Conservation (phyloP, 2,329 filamentous ascomycete genomes). For the Lasiodiplodia theobromae region DNA sequence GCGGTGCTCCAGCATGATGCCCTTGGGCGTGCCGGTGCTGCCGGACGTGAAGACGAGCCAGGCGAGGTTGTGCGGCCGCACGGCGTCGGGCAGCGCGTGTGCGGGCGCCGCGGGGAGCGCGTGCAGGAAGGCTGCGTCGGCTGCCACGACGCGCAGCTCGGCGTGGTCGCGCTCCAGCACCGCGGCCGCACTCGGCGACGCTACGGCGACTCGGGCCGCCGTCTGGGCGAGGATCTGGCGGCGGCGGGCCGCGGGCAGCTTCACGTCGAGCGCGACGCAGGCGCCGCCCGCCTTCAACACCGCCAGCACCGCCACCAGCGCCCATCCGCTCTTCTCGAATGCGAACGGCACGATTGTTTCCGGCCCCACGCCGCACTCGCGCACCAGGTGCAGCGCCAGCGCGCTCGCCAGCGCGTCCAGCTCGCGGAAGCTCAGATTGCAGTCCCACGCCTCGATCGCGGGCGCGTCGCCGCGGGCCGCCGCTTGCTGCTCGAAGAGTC, state of each 20-base stretch:
- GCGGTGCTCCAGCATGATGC: conserved; percentile 41
- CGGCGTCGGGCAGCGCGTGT: not conserved
- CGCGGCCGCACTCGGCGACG: conserved; percentile 33
- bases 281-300: conserved; percentile 42
- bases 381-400: conserved; percentile 51
- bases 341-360: not conserved
- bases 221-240: conserved; percentile 36
- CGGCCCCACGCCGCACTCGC: conserved; percentile 35
- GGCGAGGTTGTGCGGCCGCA: not conserved
- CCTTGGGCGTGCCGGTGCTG: conserved; percentile 45
- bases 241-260: not conserved
- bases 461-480: conserved; percentile 39
- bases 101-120: not conserved
- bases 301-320: conserved; percentile 43
- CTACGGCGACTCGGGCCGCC: conserved; percentile 39
- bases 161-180: not conserved
- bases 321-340: conserved; percentile 35
- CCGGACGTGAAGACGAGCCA: conserved; percentile 45
- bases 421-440: conserved; percentile 56
- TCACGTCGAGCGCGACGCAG: conserved; percentile 42
- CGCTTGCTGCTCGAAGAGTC: conserved; percentile 48
- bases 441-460: conserved; percentile 60
- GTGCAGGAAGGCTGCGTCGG: too few species aligned
- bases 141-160: too few species aligned
- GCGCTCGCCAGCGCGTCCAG: conserved; percentile 43